Conservation (phyloP, 2,329 filamentous ascomycete species). For the Chrysoporthe cubensis region DNA sequence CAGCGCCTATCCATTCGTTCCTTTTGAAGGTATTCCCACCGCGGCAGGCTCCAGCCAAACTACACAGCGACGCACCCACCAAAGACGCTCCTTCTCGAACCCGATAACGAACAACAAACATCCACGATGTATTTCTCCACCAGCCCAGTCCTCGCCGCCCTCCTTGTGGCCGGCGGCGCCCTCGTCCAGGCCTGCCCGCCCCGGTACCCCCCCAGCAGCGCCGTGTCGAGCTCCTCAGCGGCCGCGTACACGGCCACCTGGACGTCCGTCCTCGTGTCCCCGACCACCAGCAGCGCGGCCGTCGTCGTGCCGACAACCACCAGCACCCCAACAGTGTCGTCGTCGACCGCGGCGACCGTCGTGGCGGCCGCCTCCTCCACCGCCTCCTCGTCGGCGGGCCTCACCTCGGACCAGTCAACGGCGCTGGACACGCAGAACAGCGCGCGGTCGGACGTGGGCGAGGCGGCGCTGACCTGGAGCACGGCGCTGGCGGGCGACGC, state of each 20-base stretch:
- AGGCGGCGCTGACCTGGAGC: conserved; percentile 29
- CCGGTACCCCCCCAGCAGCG: conserved; percentile 4
- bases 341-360: not conserved
- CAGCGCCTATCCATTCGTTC: conserved; percentile 23
- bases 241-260: conserved; percentile 5
- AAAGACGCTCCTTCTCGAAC: conserved; percentile 8
- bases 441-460: conserved; percentile 25
- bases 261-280: not conserved
- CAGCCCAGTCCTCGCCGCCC: conserved; percentile 26
- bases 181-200: conserved; percentile 17
- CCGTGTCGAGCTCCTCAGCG: not conserved
- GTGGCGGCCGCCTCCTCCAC: conserved; percentile 3
- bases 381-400: not conserved
- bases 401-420: conserved; percentile 24
- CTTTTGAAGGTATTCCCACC: conserved; percentile 1
- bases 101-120: not conserved
- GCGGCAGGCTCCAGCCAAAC: conserved; percentile 23
- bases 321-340: not conserved
- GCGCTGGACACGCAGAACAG: conserved; percentile 30
- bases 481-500: conserved; percentile 26
- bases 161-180: conserved; percentile 19
- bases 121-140: conserved; percentile 26
- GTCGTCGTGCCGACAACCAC: not conserved
- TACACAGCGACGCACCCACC: not conserved
- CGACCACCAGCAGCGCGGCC: not conserved